Percentiles rank a stretch among this genome's conserved stretches.
These are phyloP conservation scores for Chimonanthus salicifolius DNA, from an alignment of 164 flowering plant species.

Conservation along the genomic window DNA sequence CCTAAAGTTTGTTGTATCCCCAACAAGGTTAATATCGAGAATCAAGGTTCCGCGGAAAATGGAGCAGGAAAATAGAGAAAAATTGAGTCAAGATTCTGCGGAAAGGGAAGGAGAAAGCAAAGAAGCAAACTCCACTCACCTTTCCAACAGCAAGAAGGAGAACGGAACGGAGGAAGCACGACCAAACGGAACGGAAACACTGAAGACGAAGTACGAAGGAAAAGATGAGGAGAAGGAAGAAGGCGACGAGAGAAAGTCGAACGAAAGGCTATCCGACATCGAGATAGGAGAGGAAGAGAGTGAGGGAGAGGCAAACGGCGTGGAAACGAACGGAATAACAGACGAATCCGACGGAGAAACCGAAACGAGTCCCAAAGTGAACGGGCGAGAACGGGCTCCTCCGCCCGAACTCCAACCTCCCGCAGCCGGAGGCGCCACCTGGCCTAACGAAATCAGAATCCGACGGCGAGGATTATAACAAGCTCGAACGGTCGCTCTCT, in stretches of 20 bases:
- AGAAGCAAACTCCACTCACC: not conserved
- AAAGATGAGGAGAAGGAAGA: not conserved
- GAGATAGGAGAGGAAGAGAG: not conserved
- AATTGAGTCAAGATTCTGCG: not conserved
- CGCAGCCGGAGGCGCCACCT: slow-evolving; percentile 49
- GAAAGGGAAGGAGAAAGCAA: not conserved
- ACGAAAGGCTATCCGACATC: not conserved
- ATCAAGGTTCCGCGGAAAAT: not conserved
- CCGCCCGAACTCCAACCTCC: slow-evolving; percentile 37
- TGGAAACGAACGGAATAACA: not conserved
- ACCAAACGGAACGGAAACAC: not conserved
- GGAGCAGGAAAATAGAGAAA: not conserved
- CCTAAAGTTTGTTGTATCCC: too few species aligned
- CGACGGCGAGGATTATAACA: slow-evolving; percentile 8
- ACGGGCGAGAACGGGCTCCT: slow-evolving; percentile 10
- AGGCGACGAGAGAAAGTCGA: not conserved
- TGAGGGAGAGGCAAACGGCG: not conserved
- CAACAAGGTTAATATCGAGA: too few species aligned
- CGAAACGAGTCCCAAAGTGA: not conserved
- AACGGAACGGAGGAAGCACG: not conserved
- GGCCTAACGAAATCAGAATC: slow-evolving; percentile 17
- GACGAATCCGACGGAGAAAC: not conserved
- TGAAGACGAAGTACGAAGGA: not conserved
- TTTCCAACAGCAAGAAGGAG: not conserved
- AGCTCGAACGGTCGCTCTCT: slow-evolving; percentile 20